phyloP scores from a whole-genome alignment of 768 basidiomycete genomes.

The Boletus vinaceobasis region DNA sequence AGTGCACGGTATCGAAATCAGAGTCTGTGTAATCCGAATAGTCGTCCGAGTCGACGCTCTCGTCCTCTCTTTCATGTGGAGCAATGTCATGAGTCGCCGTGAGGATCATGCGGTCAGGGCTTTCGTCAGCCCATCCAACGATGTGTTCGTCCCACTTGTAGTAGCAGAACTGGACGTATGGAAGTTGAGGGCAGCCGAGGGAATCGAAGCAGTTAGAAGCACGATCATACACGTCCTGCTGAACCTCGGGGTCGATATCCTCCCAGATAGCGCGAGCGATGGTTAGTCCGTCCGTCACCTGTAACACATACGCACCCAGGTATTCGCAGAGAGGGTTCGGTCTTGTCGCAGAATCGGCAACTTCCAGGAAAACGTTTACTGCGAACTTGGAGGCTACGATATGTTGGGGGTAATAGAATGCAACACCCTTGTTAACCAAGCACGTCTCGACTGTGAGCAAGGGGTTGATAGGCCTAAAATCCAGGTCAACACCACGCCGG shows the following conservation, averaged over 20 bases:
- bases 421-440: background rate
- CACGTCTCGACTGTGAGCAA: background rate
- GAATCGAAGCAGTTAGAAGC: background rate
- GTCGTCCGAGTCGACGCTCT: background rate
- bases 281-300: background rate
- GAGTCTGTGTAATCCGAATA: background rate
- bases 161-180: conserved; percentile 10
- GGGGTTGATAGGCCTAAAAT: conserved; percentile 4
- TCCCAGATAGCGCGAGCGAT: conserved; percentile 4
- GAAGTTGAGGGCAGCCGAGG: conserved; percentile 1
- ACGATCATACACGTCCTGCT: conserved; percentile 1
- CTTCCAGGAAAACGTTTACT: conserved; percentile 25
- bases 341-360: background rate
- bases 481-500: conserved; percentile 13
- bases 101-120: background rate
- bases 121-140: conserved; percentile 11
- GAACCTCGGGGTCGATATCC: conserved; percentile 3
- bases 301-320: conserved; percentile 25
- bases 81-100: background rate
- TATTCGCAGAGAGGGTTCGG: conserved; percentile 12
- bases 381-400: conserved; percentile 19
- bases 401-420: conserved; percentile 14
- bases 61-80: too few species aligned
- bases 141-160: conserved; percentile 22
- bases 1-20: background rate